A percentile compares a stretch with the other conserved stretches of the same genome.
phyloP scores from a whole-genome alignment of 179 eudicot genomes.

The Nepenthes alata region DNA sequence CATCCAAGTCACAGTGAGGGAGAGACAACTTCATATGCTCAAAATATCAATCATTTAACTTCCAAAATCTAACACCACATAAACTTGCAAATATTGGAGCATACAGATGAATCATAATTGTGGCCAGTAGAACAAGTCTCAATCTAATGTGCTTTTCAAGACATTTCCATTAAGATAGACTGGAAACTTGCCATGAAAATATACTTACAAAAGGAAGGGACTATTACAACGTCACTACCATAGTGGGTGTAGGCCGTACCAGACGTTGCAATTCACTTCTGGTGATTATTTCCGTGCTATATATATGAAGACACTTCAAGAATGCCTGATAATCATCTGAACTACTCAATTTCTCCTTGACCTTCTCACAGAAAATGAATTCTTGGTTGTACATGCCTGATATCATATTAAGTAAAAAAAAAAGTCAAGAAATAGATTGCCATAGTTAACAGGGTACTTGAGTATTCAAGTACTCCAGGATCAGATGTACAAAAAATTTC shows the following conservation, averaged over 20 bases:
- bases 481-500: neutral
- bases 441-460: no score
- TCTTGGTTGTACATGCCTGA: conserved; percentile 68
- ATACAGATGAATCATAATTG: no score
- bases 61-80: no score
- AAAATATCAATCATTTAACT: no score
- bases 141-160: no score
- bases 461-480: neutral
- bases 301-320: conserved; percentile 86
- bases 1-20: no score
- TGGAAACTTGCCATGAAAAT: neutral
- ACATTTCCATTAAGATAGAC: no score
- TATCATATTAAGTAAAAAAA: neutral
- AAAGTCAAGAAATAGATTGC: no score
- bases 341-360: conserved; percentile 65
- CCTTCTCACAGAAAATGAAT: conserved; percentile 72
- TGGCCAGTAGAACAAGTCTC: no score
- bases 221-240: neutral
- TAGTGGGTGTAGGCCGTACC: conserved; percentile 32
- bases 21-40: no score
- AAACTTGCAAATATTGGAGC: no score
- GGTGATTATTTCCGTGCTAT: conserved; percentile 83
- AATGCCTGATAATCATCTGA: conserved; percentile 80
- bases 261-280: conserved; percentile 65
- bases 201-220: neutral